phyloP scores from a whole-genome alignment of 2,329 filamentous ascomycete species.

The Monilinia polystroma region DNA sequence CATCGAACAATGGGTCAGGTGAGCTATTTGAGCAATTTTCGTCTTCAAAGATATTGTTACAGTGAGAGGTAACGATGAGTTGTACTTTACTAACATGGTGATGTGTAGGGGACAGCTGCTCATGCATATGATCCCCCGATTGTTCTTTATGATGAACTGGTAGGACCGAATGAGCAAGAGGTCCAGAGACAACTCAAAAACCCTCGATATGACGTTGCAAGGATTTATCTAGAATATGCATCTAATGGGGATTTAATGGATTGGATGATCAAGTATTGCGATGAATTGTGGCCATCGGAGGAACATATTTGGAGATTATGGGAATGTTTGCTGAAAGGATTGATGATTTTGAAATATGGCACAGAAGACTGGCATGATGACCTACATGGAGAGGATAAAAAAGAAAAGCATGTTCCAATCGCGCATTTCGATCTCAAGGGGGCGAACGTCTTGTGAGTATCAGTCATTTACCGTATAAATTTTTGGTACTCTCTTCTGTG shows the following conservation, averaged over 20 bases:
- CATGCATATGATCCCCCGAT: not conserved
- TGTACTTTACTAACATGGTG: not conserved
- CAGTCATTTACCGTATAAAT: not conserved
- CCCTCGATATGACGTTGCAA: not conserved
- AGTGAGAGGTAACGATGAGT: no score
- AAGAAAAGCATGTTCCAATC: not conserved
- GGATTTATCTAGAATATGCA: slow-evolving; percentile 20
- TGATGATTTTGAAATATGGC: slow-evolving; percentile 11
- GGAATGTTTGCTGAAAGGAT: slow-evolving; percentile 18
- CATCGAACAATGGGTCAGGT: slow-evolving; percentile 14
- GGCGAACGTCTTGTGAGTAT: slow-evolving; percentile 12
- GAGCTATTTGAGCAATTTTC: not conserved
- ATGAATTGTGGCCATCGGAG: not conserved
- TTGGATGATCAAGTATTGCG: not conserved
- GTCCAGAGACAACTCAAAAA: not conserved
- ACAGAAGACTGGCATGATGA: not conserved
- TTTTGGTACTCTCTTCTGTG: not conserved
- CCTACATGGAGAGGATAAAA: not conserved
- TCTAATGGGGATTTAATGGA: not conserved
- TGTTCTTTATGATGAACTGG: not conserved
- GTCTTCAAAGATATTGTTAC: not conserved
- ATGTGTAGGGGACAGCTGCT: not conserved
- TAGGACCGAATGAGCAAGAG: not conserved
- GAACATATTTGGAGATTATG: slow-evolving; percentile 14
- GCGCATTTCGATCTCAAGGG: slow-evolving; percentile 15